phyloP scores from a whole-genome alignment of 2,329 filamentous ascomycete genomes.

The Ampelomyces quisqualis region DNA sequence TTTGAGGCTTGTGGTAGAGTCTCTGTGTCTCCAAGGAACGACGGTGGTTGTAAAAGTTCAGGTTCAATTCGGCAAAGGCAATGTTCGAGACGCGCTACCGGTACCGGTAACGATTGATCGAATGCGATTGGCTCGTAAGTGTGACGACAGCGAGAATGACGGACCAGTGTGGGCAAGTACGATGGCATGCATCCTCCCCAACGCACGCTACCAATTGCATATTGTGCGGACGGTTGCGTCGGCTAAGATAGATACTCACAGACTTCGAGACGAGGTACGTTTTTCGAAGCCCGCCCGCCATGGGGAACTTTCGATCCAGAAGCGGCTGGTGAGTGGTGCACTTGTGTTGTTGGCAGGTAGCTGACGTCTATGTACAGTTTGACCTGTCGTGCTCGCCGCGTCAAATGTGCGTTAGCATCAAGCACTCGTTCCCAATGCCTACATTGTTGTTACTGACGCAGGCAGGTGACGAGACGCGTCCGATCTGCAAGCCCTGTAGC shows the following conservation, averaged over 20 bases:
- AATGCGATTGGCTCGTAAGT: slow-evolving; percentile 1
- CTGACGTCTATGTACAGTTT: slow-evolving; percentile 18
- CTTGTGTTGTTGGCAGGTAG: neutral
- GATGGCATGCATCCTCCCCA: neutral
- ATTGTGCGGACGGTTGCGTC: too few relatives aligned
- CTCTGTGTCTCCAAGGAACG: too few relatives aligned
- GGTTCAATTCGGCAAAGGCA: too few relatives aligned
- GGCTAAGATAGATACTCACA: too few relatives aligned
- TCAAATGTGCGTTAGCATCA: slow-evolving; percentile 27
- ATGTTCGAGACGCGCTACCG: neutral
- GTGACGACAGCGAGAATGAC: slow-evolving; percentile 3
- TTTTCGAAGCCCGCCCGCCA: slow-evolving; percentile 1
- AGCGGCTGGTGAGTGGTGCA: slow-evolving; percentile 32
- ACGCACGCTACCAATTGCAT: neutral
- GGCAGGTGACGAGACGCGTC: slow-evolving; percentile 32
- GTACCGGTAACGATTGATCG: too few relatives aligned
- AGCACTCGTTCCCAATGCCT: slow-evolving; percentile 4
- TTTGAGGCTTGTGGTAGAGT: too few relatives aligned
- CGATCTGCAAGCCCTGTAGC: slow-evolving; percentile 33
- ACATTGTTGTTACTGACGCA: neutral
- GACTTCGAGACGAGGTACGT: slow-evolving; percentile 12
- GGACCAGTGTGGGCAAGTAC: neutral
- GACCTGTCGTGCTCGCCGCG: slow-evolving; percentile 35
- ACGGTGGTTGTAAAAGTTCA: too few relatives aligned
- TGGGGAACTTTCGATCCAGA: slow-evolving; percentile 37